phyloP scores from a whole-genome alignment of 139 green algal species.

The Yamagishiella unicocca region DNA sequence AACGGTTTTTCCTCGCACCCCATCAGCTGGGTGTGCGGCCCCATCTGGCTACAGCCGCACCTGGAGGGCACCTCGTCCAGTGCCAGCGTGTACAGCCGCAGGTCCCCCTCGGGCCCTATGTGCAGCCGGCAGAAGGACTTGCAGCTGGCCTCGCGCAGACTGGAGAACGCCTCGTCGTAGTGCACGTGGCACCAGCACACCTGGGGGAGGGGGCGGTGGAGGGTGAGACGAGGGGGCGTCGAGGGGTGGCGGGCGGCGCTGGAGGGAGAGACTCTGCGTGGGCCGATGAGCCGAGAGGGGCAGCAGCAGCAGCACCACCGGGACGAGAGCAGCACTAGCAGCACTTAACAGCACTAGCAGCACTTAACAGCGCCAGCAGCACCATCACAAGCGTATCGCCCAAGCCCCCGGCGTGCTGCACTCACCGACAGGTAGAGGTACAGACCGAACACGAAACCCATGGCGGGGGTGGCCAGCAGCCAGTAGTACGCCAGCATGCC shows the following conservation, averaged over 20 bases:
- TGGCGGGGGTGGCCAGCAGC: constrained; percentile 88
- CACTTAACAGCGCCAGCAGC: too few relatives aligned
- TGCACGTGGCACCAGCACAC: constrained; percentile 86
- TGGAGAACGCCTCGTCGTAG: constrained; percentile 90
- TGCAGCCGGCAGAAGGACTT: constrained; percentile 89
- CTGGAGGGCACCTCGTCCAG: constrained; percentile 74
- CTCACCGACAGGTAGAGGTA: constrained; percentile 89
- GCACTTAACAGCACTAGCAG: too few relatives aligned
- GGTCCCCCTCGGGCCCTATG: constrained; percentile 73
- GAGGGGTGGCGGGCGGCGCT: neutral
- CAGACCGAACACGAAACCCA: constrained; percentile 87
- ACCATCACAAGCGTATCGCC: too few relatives aligned
- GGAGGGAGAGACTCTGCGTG: constrained; percentile 27
- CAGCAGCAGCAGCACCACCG: neutral
- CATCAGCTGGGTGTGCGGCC: too few relatives aligned
- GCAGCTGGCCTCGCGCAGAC: constrained; percentile 78
- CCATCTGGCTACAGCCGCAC: constrained; percentile 61
- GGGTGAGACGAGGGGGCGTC: neutral
- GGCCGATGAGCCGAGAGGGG: too few relatives aligned
- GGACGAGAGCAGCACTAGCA: neutral
- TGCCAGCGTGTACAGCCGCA: constrained; percentile 77
- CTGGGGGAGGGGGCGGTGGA: neutral
- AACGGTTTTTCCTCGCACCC: too few relatives aligned
- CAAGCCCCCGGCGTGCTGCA: too few relatives aligned
- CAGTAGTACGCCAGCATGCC: constrained; percentile 93